Conservation (phyloP, 208 protist species). For the Naegleria lovaniensis region DNA sequence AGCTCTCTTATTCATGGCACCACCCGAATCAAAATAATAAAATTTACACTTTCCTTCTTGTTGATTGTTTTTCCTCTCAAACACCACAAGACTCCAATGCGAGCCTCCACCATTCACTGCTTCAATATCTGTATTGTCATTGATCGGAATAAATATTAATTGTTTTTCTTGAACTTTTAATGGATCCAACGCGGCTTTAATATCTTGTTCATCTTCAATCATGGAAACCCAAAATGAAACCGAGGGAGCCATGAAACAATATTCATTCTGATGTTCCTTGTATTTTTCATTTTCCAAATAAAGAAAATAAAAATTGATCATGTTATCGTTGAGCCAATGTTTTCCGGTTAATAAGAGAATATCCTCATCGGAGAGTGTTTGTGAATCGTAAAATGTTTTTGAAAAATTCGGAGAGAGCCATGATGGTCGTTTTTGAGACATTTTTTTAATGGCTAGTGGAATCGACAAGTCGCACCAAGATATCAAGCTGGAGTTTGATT, state of each 20-base stretch:
- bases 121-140: not conserved
- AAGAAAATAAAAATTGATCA: conserved; percentile 8
- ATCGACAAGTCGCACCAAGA: too few relatives aligned
- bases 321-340: conserved; percentile 4
- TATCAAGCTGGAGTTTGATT: too few relatives aligned
- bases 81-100: not conserved
- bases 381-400: conserved; percentile 21
- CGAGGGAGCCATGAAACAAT: not conserved
- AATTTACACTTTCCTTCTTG: not conserved
- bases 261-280: not conserved
- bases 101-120: not conserved
- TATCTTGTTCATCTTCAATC: not conserved
- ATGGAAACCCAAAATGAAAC: not conserved
- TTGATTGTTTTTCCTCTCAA: not conserved
- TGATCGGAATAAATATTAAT: not conserved
- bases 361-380: not conserved
- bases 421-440: not conserved
- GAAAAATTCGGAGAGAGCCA: not conserved
- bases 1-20: not conserved
- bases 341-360: not conserved
- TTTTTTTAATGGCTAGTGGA: too few relatives aligned
- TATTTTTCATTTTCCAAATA: conserved; percentile 19
- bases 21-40: conserved; percentile 3
- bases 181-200: not conserved
- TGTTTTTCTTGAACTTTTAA: not conserved